These are phyloP conservation scores for Blepharisma undulans DNA, from an alignment of 169 alveolate species.

Conservation along the genomic window DNA sequence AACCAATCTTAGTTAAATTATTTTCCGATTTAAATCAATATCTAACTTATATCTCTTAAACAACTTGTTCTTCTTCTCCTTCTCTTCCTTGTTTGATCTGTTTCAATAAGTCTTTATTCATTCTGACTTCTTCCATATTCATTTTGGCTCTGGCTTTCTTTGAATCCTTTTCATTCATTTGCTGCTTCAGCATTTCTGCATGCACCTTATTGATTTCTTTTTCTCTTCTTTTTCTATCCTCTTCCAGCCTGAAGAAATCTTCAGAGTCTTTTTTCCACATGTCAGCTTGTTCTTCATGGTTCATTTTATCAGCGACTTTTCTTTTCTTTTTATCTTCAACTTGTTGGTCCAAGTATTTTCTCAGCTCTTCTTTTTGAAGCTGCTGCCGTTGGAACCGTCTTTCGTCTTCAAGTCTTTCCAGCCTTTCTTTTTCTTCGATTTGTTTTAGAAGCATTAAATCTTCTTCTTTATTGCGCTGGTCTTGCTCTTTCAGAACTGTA, in stretches of 20 bases:
- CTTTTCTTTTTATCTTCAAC: slow-evolving; percentile 50
- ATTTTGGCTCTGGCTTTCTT: slow-evolving; percentile 34
- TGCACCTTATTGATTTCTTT: slow-evolving; percentile 46
- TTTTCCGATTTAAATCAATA: background rate
- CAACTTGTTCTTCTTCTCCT: background rate
- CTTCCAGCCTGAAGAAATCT: slow-evolving; percentile 43
- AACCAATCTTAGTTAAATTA: background rate
- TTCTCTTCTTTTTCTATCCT: slow-evolving; percentile 18
- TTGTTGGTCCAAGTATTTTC: slow-evolving; percentile 40
- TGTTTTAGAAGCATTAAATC: slow-evolving; percentile 33
- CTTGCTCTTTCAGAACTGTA: slow-evolving; percentile 52
- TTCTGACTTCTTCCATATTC: slow-evolving; percentile 39
- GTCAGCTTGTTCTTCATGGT: slow-evolving; percentile 52
- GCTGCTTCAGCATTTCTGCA: slow-evolving; percentile 46
- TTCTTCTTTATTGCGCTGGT: slow-evolving; percentile 38
- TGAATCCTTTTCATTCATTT: slow-evolving; percentile 50
- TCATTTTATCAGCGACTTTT: slow-evolving; percentile 42
- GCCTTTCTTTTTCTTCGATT: slow-evolving; percentile 29
- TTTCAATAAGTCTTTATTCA: slow-evolving; percentile 44
- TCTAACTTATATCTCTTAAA: background rate
- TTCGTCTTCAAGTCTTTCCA: slow-evolving; percentile 50
- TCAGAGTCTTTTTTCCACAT: slow-evolving; percentile 54
- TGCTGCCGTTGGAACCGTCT: slow-evolving; percentile 37
- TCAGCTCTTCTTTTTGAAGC: slow-evolving; percentile 43
- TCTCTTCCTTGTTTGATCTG: background rate